These are phyloP conservation scores for Saxispiralis lemnorum DNA, from an alignment of 495 filamentous ascomycete genomes.

Conservation along the genomic window DNA sequence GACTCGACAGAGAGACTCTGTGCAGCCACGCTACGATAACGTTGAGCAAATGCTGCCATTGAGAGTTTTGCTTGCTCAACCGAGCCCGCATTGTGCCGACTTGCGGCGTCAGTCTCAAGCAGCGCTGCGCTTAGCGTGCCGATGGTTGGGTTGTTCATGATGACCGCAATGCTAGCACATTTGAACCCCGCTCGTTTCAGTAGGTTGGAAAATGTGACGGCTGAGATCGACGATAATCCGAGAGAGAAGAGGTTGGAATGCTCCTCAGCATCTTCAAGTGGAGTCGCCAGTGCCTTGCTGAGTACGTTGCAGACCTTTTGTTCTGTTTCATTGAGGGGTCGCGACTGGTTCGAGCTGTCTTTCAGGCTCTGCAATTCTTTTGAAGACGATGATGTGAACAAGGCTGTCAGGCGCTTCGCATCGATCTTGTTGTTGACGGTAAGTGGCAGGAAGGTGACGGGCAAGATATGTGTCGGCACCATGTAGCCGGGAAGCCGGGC, in stretches of 20 bases:
- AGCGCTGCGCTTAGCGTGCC: not conserved
- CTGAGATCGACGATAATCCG: conserved; percentile 67
- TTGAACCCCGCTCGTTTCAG: conserved; percentile 31
- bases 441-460: conserved; percentile 44
- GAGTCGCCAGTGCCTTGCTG: conserved; percentile 29
- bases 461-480: conserved; percentile 58
- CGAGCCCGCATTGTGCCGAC: not conserved
- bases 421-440: conserved; percentile 63
- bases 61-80: conserved; percentile 9
- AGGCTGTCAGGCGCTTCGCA: conserved; percentile 35
- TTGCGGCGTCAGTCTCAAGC: not conserved
- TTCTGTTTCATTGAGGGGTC: conserved; percentile 25
- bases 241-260: conserved; percentile 60
- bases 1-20: conserved; percentile 27
- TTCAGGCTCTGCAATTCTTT: conserved; percentile 38
- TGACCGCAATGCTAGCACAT: conserved; percentile 39
- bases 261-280: conserved; percentile 28
- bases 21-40: conserved; percentile 31
- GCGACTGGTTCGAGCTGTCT: conserved; percentile 10
- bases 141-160: conserved; percentile 35
- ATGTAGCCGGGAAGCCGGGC: conserved; percentile 51
- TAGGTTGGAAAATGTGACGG: conserved; percentile 39
- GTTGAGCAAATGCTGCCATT: conserved; percentile 40
- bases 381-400: conserved; percentile 40
- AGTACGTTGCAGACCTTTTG: conserved; percentile 34